Conservation (phyloP, 73 alveolate genomes). For the Uronychia setigera region DNA sequence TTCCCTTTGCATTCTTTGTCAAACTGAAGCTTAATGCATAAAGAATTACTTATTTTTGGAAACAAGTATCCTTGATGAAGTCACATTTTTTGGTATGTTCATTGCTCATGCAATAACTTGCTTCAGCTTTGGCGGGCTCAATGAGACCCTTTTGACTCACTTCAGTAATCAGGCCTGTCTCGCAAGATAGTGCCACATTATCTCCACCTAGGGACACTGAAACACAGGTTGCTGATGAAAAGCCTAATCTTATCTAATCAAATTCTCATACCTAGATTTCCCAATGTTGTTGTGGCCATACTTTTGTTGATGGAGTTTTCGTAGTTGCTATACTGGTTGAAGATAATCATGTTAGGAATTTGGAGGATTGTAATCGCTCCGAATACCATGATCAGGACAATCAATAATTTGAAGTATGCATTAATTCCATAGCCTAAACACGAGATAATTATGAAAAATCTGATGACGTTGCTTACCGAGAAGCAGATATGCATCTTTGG, state of each 20-base stretch:
- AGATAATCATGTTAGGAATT: not conserved
- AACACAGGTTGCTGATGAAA: not conserved
- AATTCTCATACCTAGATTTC: not conserved
- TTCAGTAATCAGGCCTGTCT: not conserved
- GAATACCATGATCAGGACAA: not conserved
- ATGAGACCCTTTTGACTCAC: not conserved
- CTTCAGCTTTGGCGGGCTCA: not conserved
- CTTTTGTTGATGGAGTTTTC: not conserved
- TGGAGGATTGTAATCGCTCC: not conserved
- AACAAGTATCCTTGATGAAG: not conserved
- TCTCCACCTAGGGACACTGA: not conserved
- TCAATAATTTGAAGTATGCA: not conserved
- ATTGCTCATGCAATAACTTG: not conserved
- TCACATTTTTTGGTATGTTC: not conserved
- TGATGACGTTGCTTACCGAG: not conserved
- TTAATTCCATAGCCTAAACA: not conserved
- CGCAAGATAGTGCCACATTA: not conserved
- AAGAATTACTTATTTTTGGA: not conserved
- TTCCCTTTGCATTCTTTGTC: not conserved
- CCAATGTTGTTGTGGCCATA: not conserved
- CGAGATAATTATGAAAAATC: not conserved
- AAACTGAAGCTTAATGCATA: not conserved
- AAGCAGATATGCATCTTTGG: not conserved
- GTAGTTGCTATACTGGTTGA: not conserved
- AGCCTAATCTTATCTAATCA: not conserved